A percentile compares a stretch with the other conserved stretches of the same genome.
These are phyloP conservation scores for Balansia obtecta DNA, from an alignment of 2,329 filamentous ascomycete genomes.

Conservation along the genomic window DNA sequence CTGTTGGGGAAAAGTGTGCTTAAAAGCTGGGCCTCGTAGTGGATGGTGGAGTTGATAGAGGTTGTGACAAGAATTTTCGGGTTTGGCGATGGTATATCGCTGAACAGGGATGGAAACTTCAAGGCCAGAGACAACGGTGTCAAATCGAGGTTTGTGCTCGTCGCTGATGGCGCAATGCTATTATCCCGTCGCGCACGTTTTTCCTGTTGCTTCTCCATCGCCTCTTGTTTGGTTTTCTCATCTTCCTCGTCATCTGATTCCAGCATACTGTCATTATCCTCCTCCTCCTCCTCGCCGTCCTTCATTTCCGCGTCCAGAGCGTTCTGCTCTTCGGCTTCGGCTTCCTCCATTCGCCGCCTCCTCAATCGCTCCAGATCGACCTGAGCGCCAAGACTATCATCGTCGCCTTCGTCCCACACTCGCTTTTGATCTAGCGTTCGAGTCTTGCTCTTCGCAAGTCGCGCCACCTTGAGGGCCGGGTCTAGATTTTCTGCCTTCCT, in stretches of 20 bases:
- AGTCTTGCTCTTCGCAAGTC: constrained; percentile 68
- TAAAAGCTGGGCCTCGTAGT: constrained; percentile 68
- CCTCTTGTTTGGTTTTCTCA: constrained; percentile 32
- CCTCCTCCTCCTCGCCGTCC: constrained; percentile 38
- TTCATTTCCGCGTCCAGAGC: constrained; percentile 29
- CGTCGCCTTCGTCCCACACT: constrained; percentile 71
- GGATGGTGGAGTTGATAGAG: constrained; percentile 75
- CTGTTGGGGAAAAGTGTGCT: constrained; percentile 74
- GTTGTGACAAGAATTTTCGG: constrained; percentile 93
- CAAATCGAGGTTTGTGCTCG: constrained; percentile 51
- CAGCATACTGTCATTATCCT: constrained; percentile 69
- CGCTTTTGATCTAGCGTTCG: constrained; percentile 77
- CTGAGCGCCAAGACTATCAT: constrained; percentile 41
- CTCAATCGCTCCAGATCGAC: constrained; percentile 50
- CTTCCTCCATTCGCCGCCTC: constrained; percentile 41
- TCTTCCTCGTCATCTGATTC: constrained; percentile 47
- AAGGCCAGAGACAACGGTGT: constrained; percentile 46
- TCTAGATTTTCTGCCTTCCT: constrained; percentile 80
- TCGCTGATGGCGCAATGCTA: constrained; percentile 45
- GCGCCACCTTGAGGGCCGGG: constrained; percentile 58
- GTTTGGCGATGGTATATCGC: constrained; percentile 41
- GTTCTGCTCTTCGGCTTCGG: constrained; percentile 36
- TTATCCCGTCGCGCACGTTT: constrained; percentile 33
- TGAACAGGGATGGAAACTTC: constrained; percentile 52
- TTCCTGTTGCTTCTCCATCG: constrained; percentile 30